Base-by-base conservation (phyloP, 2,329 filamentous ascomycete genomes). In the Aspergillus fumigatiaffinis region DNA sequence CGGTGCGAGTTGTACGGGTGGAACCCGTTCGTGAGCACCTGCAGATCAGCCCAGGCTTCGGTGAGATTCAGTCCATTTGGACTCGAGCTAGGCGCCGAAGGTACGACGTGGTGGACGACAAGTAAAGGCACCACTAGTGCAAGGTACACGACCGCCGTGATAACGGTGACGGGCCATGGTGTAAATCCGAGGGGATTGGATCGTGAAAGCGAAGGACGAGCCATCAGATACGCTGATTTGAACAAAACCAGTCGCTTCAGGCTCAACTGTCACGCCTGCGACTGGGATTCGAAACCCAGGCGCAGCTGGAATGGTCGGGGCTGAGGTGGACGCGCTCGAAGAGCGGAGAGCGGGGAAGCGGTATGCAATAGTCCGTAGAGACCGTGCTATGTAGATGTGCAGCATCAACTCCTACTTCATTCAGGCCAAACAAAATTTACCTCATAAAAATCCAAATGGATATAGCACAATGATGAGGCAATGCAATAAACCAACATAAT, bases 1-100 rank as follows among this genome's bases (percentile, higher is more conserved):
- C 84, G 81, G 58, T 82, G 87, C 64, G 89, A 92, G 76, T 96
- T 97, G 78, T 91, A 96, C 0, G 94, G 93, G 71, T 96, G 94
- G 70, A 89, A 94, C 1, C 82, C 80, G 61, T 81, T 81, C 35
- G 89, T 93, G 51, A 99, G 81, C 55, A 81, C 78, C 59, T 91
- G 85, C 32, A 99, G 80, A 70, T 97, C 92, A 12, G 81, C 76
- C 92, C 92, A 97, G 41, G 93, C 91, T 75, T 95, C 87, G 2
- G 87, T 88, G 53, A 97, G 77, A 68, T 96, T 91, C 67, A 95
- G 77, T 20, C 91, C 92, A 8, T 78, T 69, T 41, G 83, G 82
- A 5, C 76, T 67, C 42, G 82, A 78, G 41, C 80, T 75, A 0
- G 90, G 88, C 51, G 86, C 82, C 21, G 82, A 70, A 4, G 93